Percentiles rank a stretch among this genome's conserved stretches.
These are phyloP conservation scores for Pulveroboletus sp. DNA, from an alignment of 768 basidiomycete genomes.

Conservation along the genomic window DNA sequence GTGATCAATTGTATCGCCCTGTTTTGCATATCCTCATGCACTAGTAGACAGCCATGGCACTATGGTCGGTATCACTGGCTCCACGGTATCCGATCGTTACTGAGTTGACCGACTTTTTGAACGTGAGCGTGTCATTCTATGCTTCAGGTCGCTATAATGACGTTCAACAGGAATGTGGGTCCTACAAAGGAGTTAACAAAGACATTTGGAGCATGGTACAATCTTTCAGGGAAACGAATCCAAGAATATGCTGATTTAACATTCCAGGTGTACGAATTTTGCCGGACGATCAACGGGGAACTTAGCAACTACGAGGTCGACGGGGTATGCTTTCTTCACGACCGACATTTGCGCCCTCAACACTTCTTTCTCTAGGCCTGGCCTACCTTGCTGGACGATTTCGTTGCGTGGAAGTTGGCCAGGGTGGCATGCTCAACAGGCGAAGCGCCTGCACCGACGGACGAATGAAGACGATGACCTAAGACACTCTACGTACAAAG, in stretches of 20 bases:
- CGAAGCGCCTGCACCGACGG: not conserved
- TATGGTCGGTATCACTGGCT: conserved; percentile 73
- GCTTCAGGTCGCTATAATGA: not conserved
- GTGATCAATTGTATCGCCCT: conserved; percentile 34
- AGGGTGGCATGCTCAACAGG: conserved; percentile 10
- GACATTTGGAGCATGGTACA: conserved; percentile 83
- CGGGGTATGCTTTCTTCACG: conserved; percentile 47
- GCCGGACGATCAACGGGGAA: conserved; percentile 51
- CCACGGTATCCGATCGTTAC: conserved; percentile 61
- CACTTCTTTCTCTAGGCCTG: conserved; percentile 51
- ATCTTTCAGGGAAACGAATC: not conserved
- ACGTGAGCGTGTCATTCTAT: conserved; percentile 35
- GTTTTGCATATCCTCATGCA: not conserved
- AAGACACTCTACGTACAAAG: conserved; percentile 9
- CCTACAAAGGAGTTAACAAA: conserved; percentile 76
- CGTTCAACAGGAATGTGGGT: conserved; percentile 37
- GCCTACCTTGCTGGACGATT: conserved; percentile 80
- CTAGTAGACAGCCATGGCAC: conserved; percentile 57
- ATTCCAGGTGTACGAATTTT: conserved; percentile 70
- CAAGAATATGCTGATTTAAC: not conserved
- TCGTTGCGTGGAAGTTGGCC: conserved; percentile 59
- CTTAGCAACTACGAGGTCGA: conserved; percentile 70
- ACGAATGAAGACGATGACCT: conserved; percentile 5
- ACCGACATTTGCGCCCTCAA: conserved; percentile 2
- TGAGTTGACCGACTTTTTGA: conserved; percentile 65